Conservation (phyloP, 2,329 filamentous ascomycete genomes). For the Pseudogymnoascus sp. region DNA sequence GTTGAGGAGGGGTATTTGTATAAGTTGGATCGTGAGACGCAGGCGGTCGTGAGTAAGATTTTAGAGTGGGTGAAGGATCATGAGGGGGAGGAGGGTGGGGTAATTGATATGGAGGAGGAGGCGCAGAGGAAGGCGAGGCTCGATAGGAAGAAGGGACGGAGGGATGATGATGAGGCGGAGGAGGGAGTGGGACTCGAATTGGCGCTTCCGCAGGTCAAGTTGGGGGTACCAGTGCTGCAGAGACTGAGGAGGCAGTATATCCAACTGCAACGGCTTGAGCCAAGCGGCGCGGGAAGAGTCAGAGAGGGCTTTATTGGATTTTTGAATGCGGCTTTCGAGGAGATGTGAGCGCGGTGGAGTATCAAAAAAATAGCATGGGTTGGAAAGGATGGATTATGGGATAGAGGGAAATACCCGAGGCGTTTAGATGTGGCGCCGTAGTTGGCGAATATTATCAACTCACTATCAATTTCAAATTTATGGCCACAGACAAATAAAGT, state of each 20-base stretch:
- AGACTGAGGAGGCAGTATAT: conserved; percentile 70
- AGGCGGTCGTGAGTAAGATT: conserved; percentile 63
- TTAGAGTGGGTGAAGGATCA: conserved; percentile 60
- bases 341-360: conserved; percentile 2
- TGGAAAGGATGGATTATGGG: background rate
- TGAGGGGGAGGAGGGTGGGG: conserved; percentile 48
- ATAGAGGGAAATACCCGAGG: conserved; percentile 5
- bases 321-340: conserved; percentile 55
- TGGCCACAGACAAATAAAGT: background rate
- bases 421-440: background rate
- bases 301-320: conserved; percentile 57
- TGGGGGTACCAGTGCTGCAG: conserved; percentile 68
- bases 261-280: conserved; percentile 61
- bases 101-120: conserved; percentile 35
- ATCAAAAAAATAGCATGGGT: background rate
- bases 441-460: background rate
- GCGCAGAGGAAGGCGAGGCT: conserved; percentile 46
- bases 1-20: conserved; percentile 66
- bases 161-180: conserved; percentile 19
- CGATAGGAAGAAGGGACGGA: conserved; percentile 44
- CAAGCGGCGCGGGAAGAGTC: conserved; percentile 46
- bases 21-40: conserved; percentile 68
- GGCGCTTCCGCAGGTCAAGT: conserved; percentile 54
- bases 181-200: conserved; percentile 46
- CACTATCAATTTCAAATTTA: too few species aligned